These are phyloP conservation scores for Daldinia bambusicola DNA, from an alignment of 495 filamentous ascomycete species.

Conservation along the genomic window DNA sequence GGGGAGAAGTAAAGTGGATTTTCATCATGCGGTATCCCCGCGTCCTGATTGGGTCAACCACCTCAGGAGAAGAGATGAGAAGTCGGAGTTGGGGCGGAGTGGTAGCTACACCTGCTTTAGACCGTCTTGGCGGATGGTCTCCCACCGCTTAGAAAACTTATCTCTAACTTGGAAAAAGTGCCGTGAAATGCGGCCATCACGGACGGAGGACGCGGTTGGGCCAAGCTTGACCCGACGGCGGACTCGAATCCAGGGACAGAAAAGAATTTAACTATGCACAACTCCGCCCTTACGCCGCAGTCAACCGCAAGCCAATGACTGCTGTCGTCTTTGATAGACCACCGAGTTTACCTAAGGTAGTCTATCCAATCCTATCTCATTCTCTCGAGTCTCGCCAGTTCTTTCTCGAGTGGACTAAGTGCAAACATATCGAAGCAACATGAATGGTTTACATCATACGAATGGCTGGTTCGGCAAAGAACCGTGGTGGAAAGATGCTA, in stretches of 20 bases:
- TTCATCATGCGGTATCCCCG: conserved; percentile 15
- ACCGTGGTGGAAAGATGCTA: conserved; percentile 56
- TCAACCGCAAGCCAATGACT: background rate
- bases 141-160: background rate
- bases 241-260: conserved; percentile 4
- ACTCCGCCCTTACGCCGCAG: background rate
- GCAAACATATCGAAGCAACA: conserved; percentile 17
- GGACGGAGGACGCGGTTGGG: conserved; percentile 3
- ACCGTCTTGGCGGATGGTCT: conserved; percentile 28
- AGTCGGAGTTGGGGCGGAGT: conserved; percentile 32
- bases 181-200: conserved; percentile 21
- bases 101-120: conserved; percentile 6
- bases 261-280: background rate
- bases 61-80: background rate
- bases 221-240: conserved; percentile 27
- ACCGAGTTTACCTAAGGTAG: background rate
- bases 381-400: background rate
- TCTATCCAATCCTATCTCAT: background rate
- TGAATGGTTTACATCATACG: conserved; percentile 27
- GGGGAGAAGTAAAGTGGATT: background rate
- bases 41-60: conserved; percentile 21
- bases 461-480: conserved; percentile 41
- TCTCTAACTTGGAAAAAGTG: background rate
- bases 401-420: background rate
- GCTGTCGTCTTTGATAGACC: conserved; percentile 3